Percentiles rank a stretch among this genome's conserved stretches.
Conservation (phyloP, 2,329 filamentous ascomycete species). For the Calonectria montana region DNA sequence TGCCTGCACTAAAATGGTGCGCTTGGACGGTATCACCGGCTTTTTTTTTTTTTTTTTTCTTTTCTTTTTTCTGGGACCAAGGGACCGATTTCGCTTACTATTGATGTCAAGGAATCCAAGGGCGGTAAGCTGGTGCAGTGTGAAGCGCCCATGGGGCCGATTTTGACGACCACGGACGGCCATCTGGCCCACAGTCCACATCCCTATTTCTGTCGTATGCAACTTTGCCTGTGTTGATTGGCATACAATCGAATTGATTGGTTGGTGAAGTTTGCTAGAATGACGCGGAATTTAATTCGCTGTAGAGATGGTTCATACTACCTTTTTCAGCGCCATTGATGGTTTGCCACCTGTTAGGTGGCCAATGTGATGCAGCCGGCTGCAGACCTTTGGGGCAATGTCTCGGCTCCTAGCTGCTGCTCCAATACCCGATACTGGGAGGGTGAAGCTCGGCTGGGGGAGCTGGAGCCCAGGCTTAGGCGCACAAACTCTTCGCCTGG, state of each 20-base stretch:
- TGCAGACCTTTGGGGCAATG: slow-evolving; percentile 25
- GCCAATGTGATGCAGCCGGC: slow-evolving; percentile 26
- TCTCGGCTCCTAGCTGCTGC: slow-evolving; percentile 12
- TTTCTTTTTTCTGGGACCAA: too few relatives aligned
- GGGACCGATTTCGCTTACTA: background rate
- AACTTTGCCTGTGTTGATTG: background rate
- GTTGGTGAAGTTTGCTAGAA: background rate
- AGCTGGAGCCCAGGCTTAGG: background rate
- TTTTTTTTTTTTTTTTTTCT: background rate
- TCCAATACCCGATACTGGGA: background rate
- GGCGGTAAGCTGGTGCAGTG: background rate
- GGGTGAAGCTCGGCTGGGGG: background rate
- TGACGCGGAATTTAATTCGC: background rate
- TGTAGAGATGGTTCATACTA: slow-evolving; percentile 7
- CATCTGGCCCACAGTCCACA: background rate
- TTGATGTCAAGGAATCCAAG: background rate
- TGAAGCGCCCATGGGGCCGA: background rate
- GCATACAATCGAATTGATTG: background rate
- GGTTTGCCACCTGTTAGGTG: slow-evolving; percentile 36
- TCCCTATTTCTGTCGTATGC: slow-evolving; percentile 6
- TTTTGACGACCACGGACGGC: background rate
- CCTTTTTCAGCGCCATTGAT: slow-evolving; percentile 29
- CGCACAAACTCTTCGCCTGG: background rate
- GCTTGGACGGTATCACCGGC: background rate
- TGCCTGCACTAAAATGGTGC: background rate